phyloP scores from a whole-genome alignment of 441 rosid species.

The Francoa sonchifolia region DNA sequence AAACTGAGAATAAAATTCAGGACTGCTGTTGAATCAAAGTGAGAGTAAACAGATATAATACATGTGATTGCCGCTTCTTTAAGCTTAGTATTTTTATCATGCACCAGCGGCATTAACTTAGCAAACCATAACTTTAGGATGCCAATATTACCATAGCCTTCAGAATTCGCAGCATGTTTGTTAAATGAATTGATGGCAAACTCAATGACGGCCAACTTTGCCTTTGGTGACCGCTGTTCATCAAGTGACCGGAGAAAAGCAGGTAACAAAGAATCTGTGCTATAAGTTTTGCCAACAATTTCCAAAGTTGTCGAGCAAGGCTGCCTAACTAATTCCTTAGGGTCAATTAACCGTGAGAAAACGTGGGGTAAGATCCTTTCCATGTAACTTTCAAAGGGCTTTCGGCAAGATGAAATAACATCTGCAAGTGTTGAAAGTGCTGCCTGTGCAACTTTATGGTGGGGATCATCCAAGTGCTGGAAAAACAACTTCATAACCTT shows the following conservation, averaged over 20 bases:
- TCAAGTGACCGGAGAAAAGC: slow-evolving; percentile 93
- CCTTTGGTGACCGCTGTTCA: slow-evolving; percentile 98
- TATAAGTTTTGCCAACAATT: slow-evolving; percentile 82
- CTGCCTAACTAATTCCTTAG: slow-evolving; percentile 89
- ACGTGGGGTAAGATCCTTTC: slow-evolving; percentile 95
- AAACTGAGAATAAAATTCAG: slow-evolving; percentile 88
- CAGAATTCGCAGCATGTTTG: slow-evolving; percentile 60
- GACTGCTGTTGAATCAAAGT: slow-evolving; percentile 77
- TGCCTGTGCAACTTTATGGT: slow-evolving; percentile 99
- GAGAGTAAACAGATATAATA: slow-evolving; percentile 82
- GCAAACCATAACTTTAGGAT: slow-evolving; percentile 90
- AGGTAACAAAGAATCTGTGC: slow-evolving; percentile 79
- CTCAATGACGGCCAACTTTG: slow-evolving; percentile 95
- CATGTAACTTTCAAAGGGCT: slow-evolving; percentile 94
- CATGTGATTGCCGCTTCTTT: slow-evolving; percentile 90
- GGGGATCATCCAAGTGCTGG: slow-evolving; percentile 98
- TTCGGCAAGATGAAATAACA: slow-evolving; percentile 81
- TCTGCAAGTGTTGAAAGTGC: slow-evolving; percentile 92
- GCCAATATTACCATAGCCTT: slow-evolving; percentile 74
- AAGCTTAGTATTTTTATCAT: slow-evolving; percentile 85
- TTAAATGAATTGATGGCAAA: slow-evolving; percentile 78
- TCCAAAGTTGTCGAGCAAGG: slow-evolving; percentile 80
- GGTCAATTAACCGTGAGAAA: slow-evolving; percentile 88
- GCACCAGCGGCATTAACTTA: slow-evolving; percentile 68
- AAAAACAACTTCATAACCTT: slow-evolving; percentile 97